Base-by-base conservation (phyloP, 345 rosid species). In the Eutrema heterophyllum region DNA sequence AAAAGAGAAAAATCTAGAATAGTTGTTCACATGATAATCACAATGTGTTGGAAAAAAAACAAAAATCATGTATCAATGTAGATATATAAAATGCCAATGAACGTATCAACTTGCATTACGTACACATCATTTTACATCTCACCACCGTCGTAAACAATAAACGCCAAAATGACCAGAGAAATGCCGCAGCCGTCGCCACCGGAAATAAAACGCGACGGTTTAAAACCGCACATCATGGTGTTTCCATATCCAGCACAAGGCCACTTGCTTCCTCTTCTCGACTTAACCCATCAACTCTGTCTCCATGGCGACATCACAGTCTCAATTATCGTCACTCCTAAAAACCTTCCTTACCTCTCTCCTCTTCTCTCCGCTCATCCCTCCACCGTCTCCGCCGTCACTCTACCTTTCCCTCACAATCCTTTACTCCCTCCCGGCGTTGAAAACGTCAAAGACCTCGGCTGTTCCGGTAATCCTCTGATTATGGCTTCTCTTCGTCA, bases 181-280 rank as follows among this genome's bases (percentile, higher is more conserved):
- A 66, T 64, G 5, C 12, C 32, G 38, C 18, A 13, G 7, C 18
- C 13, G 7, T 29, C 18, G 4, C 18, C 13, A 3, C 49, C 0
- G 4, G 36, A 72, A 9, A 12, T 45, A 1, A 49, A 27, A 36
- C 13, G 5, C 11, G 6, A 9, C 41, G 29, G 2, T 49, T 14
- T 5, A 0, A 55, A 38, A n/a, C 81, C 73, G 6, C 93, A 89
- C 72, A 26, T 91, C 8, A 64, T 86, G 13, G 75, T 89, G 57
- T 89, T 89, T 59, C 91, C 93, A 0, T 83, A 74, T 75, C 90
- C 97, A 35, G 97, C 93, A 1, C 90, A 86, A 73, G 96, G 96
- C 70, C 96, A 89, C 76, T 55, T 61, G 35, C 86, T 71, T 61
- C 75, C 68, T 7, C 35, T 71, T 1, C 68, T 71, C 1, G 61